Percentiles rank a stretch among this genome's conserved stretches.
phyloP scores from a whole-genome alignment of 2,329 filamentous ascomycete genomes.

The Decorospora gaudefroyi region DNA sequence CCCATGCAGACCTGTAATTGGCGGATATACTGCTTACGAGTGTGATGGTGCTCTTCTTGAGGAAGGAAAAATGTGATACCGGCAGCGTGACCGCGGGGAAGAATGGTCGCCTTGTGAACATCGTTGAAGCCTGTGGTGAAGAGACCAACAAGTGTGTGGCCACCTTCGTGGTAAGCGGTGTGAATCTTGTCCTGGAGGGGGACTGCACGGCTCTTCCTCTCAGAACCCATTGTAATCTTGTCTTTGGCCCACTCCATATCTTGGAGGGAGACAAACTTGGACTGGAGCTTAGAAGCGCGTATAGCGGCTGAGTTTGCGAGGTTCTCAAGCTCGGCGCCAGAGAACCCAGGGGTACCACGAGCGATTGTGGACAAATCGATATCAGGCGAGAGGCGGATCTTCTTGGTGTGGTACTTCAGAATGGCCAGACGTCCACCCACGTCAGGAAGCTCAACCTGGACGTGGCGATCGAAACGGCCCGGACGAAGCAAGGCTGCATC shows the following conservation, averaged over 20 bases:
- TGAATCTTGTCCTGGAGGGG: constrained; percentile 91
- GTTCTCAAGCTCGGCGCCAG: constrained; percentile 94
- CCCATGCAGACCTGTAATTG: constrained; percentile 80
- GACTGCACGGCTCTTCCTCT: constrained; percentile 86
- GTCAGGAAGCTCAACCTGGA: constrained; percentile 86
- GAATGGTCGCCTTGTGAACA: constrained; percentile 96
- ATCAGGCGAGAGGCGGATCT: constrained; percentile 78
- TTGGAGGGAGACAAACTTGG: constrained; percentile 70
- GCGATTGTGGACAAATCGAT: constrained; percentile 85
- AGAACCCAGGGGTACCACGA: constrained; percentile 86
- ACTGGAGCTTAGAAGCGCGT: constrained; percentile 86
- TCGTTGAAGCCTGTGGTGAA: constrained; percentile 75
- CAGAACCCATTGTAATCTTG: constrained; percentile 95
- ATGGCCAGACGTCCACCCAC: constrained; percentile 92
- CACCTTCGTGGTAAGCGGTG: constrained; percentile 96
- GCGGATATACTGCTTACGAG: constrained; percentile 81
- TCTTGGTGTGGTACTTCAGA: constrained; percentile 89
- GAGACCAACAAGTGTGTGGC: constrained; percentile 87
- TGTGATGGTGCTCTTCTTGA: constrained; percentile 81
- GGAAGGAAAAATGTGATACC: constrained; percentile 88
- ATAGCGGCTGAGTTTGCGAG: constrained; percentile 96
- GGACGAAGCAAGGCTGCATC: constrained; percentile 94
- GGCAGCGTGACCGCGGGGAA: constrained; percentile 83
- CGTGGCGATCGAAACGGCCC: constrained; percentile 92
- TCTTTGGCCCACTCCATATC: constrained; percentile 99